phyloP scores from a whole-genome alignment of 139 green algal species.

The Diplosphaera chodatii region DNA sequence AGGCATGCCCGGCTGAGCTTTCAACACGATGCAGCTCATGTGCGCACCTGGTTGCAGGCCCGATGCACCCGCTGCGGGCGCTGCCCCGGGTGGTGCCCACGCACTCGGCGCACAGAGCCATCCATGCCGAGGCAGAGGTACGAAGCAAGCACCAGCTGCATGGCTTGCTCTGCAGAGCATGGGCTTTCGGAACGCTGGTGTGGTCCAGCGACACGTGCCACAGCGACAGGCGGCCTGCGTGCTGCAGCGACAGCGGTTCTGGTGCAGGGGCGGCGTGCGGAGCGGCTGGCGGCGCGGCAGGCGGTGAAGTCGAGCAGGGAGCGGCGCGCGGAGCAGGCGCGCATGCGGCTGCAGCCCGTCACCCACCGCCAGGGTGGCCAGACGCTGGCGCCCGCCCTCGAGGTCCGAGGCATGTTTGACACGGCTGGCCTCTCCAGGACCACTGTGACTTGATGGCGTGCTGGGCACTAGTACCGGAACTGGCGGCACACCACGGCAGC shows the following conservation, averaged over 20 bases:
- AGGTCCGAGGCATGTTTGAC: neutral
- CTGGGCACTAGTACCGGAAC: no score
- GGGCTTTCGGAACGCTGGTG: no score
- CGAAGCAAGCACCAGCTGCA: conserved; percentile 9
- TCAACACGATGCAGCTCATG: no score
- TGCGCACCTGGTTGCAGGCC: neutral
- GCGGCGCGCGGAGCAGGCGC: conserved; percentile 11
- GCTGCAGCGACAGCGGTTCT: no score
- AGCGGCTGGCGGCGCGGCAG: conserved; percentile 33
- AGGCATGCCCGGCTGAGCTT: no score
- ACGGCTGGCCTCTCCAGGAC: no score
- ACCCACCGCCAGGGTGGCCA: conserved; percentile 54
- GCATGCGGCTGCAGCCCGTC: conserved; percentile 53
- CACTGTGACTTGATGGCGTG: no score
- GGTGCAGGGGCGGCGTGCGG: conserved; percentile 13
- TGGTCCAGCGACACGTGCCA: no score
- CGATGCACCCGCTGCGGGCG: neutral
- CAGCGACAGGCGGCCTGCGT: no score
- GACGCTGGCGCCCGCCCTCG: conserved; percentile 56
- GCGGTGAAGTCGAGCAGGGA: conserved; percentile 10
- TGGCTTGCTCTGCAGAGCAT: no score
- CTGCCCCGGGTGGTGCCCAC: conserved; percentile 43
- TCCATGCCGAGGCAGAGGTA: conserved; percentile 38
- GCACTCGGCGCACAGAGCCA: conserved; percentile 14
- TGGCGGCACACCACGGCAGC: no score